Evolutionary conservation across 2,329 filamentous ascomycete species (phyloP).

Genomic region (Kalaharituber pfeilii): DNA sequence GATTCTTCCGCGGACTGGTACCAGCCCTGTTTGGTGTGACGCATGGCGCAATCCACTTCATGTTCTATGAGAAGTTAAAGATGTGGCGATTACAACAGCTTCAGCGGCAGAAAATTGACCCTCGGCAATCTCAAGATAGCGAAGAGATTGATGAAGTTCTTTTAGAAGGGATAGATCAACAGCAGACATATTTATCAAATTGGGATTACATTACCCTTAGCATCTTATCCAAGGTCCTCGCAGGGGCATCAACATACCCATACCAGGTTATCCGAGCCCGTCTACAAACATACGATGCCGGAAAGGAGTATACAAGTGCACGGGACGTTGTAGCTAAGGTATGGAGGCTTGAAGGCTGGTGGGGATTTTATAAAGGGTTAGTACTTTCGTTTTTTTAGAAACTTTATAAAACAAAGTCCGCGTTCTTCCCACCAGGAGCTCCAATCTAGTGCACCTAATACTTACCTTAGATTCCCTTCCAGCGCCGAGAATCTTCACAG

Average conservation of each 20-base stretch:
- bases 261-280: slow-evolving; percentile 83
- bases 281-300: slow-evolving; percentile 75
- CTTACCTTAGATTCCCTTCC: not conserved
- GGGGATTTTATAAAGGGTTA: slow-evolving; percentile 73
- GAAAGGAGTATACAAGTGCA: slow-evolving; percentile 53
- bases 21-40: slow-evolving; percentile 73
- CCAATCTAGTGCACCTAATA: too few species aligned
- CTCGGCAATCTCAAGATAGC: slow-evolving; percentile 8
- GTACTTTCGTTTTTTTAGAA: slow-evolving; percentile 22
- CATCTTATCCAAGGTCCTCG: slow-evolving; percentile 66
- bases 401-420: too few species aligned
- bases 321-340: slow-evolving; percentile 55
- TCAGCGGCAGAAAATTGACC: not conserved
- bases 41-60: slow-evolving; percentile 89
- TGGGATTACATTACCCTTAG: slow-evolving; percentile 67
- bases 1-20: slow-evolving; percentile 75
- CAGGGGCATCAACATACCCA: slow-evolving; percentile 80
- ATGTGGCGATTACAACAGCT: slow-evolving; percentile 21
- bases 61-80: slow-evolving; percentile 70
- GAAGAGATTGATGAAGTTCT: slow-evolving; percentile 3
- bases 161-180: slow-evolving; percentile 22
- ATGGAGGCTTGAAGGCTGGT: slow-evolving; percentile 59
- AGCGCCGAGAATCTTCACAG: not conserved
- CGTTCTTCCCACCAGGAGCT: too few species aligned
- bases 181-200: slow-evolving; percentile 39